Base-by-base conservation (phyloP, 768 basidiomycete genomes). In the Tricholoma sp. region DNA sequence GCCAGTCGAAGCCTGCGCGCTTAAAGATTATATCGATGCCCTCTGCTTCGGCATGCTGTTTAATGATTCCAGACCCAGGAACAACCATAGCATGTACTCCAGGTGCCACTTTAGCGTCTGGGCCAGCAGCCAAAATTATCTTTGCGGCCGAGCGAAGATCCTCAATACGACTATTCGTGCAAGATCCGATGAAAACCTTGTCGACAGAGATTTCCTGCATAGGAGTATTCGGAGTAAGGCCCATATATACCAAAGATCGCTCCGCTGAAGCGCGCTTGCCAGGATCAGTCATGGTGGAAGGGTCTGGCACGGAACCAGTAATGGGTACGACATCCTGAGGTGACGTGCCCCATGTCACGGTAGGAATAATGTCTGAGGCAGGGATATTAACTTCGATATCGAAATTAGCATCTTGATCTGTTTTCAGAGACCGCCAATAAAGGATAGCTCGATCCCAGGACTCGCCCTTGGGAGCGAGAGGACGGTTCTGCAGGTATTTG, bases 131-230 rank as follows among this genome's bases (percentile, higher is more conserved):
- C 16, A 91, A 69, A 53, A 93, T 76, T 62, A 96, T 82, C 65
- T 79, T 80, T 14, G 89, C 90, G 31, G 93, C 93, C 2, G 91
- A 88, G 57, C 93, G 88, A 52, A 96, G 79, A 72, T 96, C 93
- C 71, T 94, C 93, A 59, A 96, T 92, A 47, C 93, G 90, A 65
- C 90, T 88, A 75, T 95, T 96, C 66, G 93, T 96, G 78, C 93
- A 96, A 4, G 93, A 94, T 12, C 93, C 93, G 60, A 96, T 88
- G 78, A 96, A 96, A 24, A 94, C 85, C 71, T 94, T 96, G 77
- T 94, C 89, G 58, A 96, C 71, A 51, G 74, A 73, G 69, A 96
- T 83, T 51, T 89, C 81, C 71, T 91, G 81, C 83, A 95, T 90
- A 22, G 73, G 83, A 5, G 83, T 88, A 66, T 89, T 89, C 2